Base-by-base conservation (phyloP, 352 stramenopile genomes). In the Globisporangium perplexum region DNA sequence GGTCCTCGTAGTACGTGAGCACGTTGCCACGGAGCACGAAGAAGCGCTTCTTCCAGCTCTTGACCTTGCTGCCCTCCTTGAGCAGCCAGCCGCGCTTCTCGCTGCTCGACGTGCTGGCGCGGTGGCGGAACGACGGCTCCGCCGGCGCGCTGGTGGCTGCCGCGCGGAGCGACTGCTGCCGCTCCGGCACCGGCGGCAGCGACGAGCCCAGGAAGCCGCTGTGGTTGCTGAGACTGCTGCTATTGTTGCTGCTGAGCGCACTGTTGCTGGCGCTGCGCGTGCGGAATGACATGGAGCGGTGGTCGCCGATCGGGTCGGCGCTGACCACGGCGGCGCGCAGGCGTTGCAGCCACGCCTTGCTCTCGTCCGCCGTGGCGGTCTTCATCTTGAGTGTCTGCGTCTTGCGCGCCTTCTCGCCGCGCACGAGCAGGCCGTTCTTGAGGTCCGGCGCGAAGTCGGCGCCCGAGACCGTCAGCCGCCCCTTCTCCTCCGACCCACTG, bases 301-400 rank as follows among this genome's bases (percentile, higher is more conserved):
- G 24, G 14, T 41, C 36, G 15, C 14, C 50, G 2, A 11, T 12
- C 7, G 31, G 15, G 20, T 59, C 46, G 12, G 31, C 23, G 12
- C 26, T 60, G 8, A 51, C 67, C 45, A 80, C 64, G 0, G 63
- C 76, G 31, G 65, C 24, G 58, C 80, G 73, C 48, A 91, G 65
- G 55, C 59, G 65, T 4, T 49, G 53, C 20, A 86, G 73, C 31
- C 84, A 79, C 54, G 67, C 52, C 47, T 69, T 71, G 57, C 65
- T 71, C 48, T 91, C 74, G n/a, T 83, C 68, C 14, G 65, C 58
- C 24, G 57, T 77, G 18, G 65, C 42, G 3, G 72, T 83, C 47
- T 76, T 83, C 72, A 91, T 81, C 55, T 80, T 84, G 39, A 91
- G 76, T 53, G 71, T 48, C 66, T 81, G 76, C 3, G 55, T 57